phyloP scores from a whole-genome alignment of 2,329 filamentous ascomycete genomes.

The Xylariaceae sp. region DNA sequence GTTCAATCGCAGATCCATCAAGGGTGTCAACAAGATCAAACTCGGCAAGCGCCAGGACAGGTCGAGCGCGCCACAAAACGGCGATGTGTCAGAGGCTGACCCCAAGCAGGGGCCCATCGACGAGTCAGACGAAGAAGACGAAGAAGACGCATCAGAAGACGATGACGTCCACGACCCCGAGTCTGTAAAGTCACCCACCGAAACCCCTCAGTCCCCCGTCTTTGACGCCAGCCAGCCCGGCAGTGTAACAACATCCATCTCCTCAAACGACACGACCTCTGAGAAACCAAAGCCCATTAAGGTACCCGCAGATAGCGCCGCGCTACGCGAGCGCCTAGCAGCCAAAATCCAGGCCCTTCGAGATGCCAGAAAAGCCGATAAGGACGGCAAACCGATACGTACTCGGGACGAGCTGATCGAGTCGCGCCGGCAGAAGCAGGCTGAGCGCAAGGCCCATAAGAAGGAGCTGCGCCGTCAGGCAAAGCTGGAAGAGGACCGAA shows the following conservation, averaged over 20 bases:
- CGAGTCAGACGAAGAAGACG: constrained; percentile 15
- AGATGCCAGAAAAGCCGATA: constrained; percentile 80
- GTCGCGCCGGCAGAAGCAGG: constrained; percentile 78
- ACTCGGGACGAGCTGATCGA: constrained; percentile 92
- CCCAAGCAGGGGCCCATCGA: constrained; percentile 13
- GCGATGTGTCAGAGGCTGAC: constrained; percentile 14
- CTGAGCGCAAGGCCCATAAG: constrained; percentile 80
- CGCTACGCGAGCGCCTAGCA: constrained; percentile 71
- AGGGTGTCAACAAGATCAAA: constrained; percentile 35
- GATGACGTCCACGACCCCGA: constrained; percentile 37
- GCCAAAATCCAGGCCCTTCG: constrained; percentile 81
- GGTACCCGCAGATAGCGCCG: constrained; percentile 64
- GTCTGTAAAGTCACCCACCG: constrained; percentile 36
- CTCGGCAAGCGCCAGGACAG: constrained; percentile 31
- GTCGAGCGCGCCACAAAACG: constrained; percentile 17
- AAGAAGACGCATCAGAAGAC: constrained; percentile 28
- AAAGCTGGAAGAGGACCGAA: constrained; percentile 70
- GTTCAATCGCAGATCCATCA: constrained; percentile 37
- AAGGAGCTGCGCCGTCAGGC: constrained; percentile 74
- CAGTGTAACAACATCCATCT: constrained; percentile 62
- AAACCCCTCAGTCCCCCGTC: constrained; percentile 53
- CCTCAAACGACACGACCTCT: constrained; percentile 56
- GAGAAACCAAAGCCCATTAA: constrained; percentile 62
- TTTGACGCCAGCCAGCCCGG: constrained; percentile 54
- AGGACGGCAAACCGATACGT: constrained; percentile 74